Percentiles rank a stretch among this genome's conserved stretches.
phyloP scores from a whole-genome alignment of 305 asterid genomes.

The Ilex paraguariensis region DNA sequence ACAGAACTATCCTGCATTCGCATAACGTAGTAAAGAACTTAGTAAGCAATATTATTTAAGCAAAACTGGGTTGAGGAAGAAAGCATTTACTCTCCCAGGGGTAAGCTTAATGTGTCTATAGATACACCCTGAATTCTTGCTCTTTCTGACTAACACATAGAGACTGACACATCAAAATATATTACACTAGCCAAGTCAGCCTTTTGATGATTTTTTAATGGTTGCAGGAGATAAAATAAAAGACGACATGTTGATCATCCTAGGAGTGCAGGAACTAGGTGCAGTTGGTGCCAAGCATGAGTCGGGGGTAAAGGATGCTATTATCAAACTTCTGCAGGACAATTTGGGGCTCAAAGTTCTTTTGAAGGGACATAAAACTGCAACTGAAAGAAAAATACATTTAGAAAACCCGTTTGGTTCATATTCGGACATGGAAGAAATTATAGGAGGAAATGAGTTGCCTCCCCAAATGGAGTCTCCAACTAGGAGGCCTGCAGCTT shows the following conservation, averaged over 20 bases:
- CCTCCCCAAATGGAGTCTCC: slow-evolving; percentile 33
- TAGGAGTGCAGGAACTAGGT: slow-evolving; percentile 42
- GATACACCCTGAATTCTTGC: too few species aligned
- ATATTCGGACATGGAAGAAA: slow-evolving; percentile 24
- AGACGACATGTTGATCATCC: slow-evolving; percentile 63
- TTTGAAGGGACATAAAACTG: slow-evolving; percentile 28
- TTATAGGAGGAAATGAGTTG: slow-evolving; percentile 16
- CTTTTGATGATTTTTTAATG: slow-evolving; percentile 7
- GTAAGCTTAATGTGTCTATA: too few species aligned
- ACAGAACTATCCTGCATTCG: too few species aligned
- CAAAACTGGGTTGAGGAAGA: not conserved
- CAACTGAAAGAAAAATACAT: slow-evolving; percentile 17
- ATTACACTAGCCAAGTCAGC: too few species aligned
- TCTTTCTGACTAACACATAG: too few species aligned
- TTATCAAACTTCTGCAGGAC: slow-evolving; percentile 51
- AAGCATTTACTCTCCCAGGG: too few species aligned
- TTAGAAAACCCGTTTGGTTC: slow-evolving; percentile 13
- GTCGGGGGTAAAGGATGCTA: slow-evolving; percentile 46
- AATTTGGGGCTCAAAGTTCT: slow-evolving; percentile 73
- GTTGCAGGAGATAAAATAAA: slow-evolving; percentile 58
- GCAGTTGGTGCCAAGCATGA: slow-evolving; percentile 21
- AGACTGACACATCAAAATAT: too few species aligned
- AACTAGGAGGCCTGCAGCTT: slow-evolving; percentile 67
- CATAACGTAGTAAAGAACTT: not conserved
- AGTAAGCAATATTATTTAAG: not conserved